Percentiles rank a stretch among this genome's conserved stretches.
Evolutionary conservation across 2,329 filamentous ascomycete species (phyloP).

Genomic region (Colletotrichum lini): DNA sequence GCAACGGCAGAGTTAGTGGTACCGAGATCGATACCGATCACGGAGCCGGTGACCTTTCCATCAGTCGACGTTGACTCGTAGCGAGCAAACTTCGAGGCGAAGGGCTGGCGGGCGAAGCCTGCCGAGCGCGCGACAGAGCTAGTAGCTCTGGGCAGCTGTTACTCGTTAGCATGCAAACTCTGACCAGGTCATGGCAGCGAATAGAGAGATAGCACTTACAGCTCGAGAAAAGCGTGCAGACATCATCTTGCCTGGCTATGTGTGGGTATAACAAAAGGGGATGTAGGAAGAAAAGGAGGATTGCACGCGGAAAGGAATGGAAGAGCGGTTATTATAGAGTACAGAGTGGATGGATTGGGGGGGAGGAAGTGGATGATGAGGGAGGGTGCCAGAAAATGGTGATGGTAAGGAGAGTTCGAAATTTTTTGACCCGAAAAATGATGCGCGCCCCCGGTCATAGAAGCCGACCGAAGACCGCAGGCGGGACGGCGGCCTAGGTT

Average conservation of each 20-base stretch:
- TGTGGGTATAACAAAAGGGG: slow-evolving; percentile 47
- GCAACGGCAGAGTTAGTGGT: slow-evolving; percentile 98
- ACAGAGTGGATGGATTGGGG: slow-evolving; percentile 37
- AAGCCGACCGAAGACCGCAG: slow-evolving; percentile 61
- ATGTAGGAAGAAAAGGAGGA: slow-evolving; percentile 46
- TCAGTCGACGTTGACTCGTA: slow-evolving; percentile 79
- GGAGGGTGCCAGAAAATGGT: slow-evolving; percentile 37
- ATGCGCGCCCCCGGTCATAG: slow-evolving; percentile 54
- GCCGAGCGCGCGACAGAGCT: slow-evolving; percentile 78
- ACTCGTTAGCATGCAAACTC: slow-evolving; percentile 45
- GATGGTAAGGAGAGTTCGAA: slow-evolving; percentile 49
- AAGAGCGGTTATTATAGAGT: slow-evolving; percentile 42
- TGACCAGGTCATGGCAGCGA: slow-evolving; percentile 34
- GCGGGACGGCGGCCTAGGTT: slow-evolving; percentile 31
- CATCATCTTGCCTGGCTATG: slow-evolving; percentile 71
- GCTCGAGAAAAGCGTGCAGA: slow-evolving; percentile 80
- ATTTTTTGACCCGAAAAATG: slow-evolving; percentile 57
- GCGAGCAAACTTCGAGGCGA: slow-evolving; percentile 81
- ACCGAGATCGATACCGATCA: slow-evolving; percentile 98
- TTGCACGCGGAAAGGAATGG: slow-evolving; percentile 41
- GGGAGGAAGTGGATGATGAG: slow-evolving; percentile 15
- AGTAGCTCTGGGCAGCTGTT: slow-evolving; percentile 83
- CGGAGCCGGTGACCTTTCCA: slow-evolving; percentile 92
- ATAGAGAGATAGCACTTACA: slow-evolving; percentile 65
- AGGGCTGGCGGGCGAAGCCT: slow-evolving; percentile 76